Base-by-base conservation (phyloP, 768 basidiomycete genomes). In the Fomitopsis pulvina region DNA sequence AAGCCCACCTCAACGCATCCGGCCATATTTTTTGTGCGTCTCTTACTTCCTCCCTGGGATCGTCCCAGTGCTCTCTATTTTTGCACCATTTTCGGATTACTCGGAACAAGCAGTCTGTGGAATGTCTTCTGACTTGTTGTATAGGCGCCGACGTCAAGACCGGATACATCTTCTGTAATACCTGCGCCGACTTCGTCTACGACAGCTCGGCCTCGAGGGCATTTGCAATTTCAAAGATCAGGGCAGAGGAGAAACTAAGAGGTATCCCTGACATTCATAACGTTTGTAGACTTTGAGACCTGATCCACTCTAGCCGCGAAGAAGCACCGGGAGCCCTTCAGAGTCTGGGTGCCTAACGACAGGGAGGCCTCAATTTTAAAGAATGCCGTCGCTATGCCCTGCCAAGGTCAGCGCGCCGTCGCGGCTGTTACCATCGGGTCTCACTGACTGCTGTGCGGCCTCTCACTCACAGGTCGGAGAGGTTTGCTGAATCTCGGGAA, bases 401-500 rank as follows among this genome's bases (percentile, higher is more conserved):
- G 92, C 66, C 85, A 91, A 75, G 85, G 91, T 85, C 48, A 46
- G 65, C 57, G 4, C 4, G n/a, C 11, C 2, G 11, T 26, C 28
- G 42, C 27, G 4, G 27, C 9, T n/a, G 30, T 28, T 3, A 14
- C 40, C 49, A 25, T 21, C 27, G 26, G 14, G 41, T 26, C 8
- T 38, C 24, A 32, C 29, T 14, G 4, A 14, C 20, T 28, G 18
- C 14, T 30, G 34, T 16, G 14, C 34, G 4, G 14, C 50, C 50
- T 22, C 58, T 38, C 22, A 46, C 38, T 37, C 4, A 10, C 47
- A 90, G 90, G 83, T 45, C 81, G 88, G n/a, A 75, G 88, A 50
- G 92, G 92, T 0, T 72, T 95, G 2, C 69, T 92, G 38, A 94
- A 95, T 65, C 79, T 95, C 0, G 91, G 92, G 1, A 85, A 92